Evolutionary conservation across 768 basidiomycete genomes (phyloP), one percentile per base, ranked within the genome.

Genomic region (Boletus rubroflammeus): DNA sequence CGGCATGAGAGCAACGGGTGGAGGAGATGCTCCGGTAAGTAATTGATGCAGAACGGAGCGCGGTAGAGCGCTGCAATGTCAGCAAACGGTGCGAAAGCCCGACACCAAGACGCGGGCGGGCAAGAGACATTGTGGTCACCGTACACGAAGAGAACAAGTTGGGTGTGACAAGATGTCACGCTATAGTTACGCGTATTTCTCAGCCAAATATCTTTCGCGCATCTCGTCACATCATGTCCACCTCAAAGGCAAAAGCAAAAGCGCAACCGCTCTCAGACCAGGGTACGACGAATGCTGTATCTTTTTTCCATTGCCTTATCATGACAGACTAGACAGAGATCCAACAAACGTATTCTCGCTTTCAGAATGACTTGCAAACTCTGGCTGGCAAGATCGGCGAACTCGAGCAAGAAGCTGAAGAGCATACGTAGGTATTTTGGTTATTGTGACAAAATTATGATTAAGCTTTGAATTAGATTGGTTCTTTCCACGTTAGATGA

Each of bases 351-450:
- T 96, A 90, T 66, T 78, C 85, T 58, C 83, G 86, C 54, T 79
- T 88, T 64, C 90, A 95, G 71, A 90, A 81, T 72, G 96, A 98
- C 46, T 76, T 98, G 28, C 93, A 95, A 70, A 81, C 85, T n/a
- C 74, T 98, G 26, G 93, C 93, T 35, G 83, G 86, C 59, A 98
- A 98, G 75, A 95, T 98, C 62, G 90, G 91, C 56, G 97, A 99
- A 72, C 79, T 99, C 31, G 97, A 99, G 70, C 84, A 87, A 60
- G 97, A 99, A 65, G 84, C 92, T 19, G 97, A 99, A 57, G 97
- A 99, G 68, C 94, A 99, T 70, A 79, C 81, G 96, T 94, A 58
- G 60, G 86, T 80, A 14, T 40, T 43, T 55, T 45, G 51, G 31
- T 34, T 43, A 6, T n/a, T 47, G 42, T 54, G 47, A 31, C n/a